phyloP scores from a whole-genome alignment of 2,329 filamentous ascomycete genomes.

The Aureobasidium subglaciale region DNA sequence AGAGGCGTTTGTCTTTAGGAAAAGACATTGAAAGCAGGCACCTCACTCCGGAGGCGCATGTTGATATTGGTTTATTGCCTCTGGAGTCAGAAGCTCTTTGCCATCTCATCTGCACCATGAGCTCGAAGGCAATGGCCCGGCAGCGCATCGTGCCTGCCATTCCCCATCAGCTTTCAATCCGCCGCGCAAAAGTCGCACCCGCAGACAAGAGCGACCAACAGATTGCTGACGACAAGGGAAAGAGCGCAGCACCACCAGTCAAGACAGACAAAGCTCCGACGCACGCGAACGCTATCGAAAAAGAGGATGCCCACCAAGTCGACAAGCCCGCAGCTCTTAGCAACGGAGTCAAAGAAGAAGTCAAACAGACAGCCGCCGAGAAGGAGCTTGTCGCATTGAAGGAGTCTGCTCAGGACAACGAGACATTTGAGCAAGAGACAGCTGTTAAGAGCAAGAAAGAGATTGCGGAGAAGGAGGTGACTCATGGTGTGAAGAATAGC shows the following conservation, averaged over 20 bases:
- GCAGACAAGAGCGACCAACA: constrained; percentile 10
- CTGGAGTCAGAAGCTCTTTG: constrained; percentile 9
- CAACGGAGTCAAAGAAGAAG: neutral
- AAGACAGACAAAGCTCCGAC: neutral
- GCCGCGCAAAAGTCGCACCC: constrained; percentile 8
- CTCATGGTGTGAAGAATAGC: neutral
- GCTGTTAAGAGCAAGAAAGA: neutral
- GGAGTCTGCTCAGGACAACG: neutral
- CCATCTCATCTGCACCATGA: constrained; percentile 1
- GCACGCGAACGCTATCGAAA: neutral
- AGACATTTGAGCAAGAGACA: neutral
- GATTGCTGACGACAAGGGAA: neutral
- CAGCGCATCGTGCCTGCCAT: constrained; percentile 15
- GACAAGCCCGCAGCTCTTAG: neutral
- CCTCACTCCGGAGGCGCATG: constrained; percentile 14
- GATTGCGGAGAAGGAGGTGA: neutral
- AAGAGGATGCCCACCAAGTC: neutral
- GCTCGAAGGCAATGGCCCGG: constrained; percentile 1
- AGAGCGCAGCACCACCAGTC: neutral
- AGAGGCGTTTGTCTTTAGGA: constrained; percentile 3
- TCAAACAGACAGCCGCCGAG: neutral
- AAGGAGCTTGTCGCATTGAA: constrained; percentile 3
- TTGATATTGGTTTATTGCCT: constrained; percentile 13
- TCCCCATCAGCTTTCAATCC: constrained; percentile 8
- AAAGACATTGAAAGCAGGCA: constrained; percentile 4